Percentiles rank a stretch among this genome's conserved stretches.
Evolutionary conservation across 352 stramenopile genomes (phyloP).

Genomic region (Globisporangium paddicum): DNA sequence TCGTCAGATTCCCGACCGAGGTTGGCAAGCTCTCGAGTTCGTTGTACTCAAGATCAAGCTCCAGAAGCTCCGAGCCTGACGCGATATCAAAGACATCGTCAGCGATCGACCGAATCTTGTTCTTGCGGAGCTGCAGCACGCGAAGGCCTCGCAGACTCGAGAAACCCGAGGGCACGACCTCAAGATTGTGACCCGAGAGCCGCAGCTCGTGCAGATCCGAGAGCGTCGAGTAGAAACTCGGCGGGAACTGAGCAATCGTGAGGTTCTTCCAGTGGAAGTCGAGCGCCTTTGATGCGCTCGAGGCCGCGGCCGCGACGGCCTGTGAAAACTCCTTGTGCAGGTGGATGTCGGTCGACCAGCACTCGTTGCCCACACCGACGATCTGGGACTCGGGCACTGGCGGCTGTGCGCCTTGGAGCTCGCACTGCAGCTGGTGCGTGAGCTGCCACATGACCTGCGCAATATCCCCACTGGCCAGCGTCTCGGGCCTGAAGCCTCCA

Average conservation of each 20-base stretch:
- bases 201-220: conserved; percentile 41
- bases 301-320: conserved; percentile 27
- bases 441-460: conserved; percentile 50
- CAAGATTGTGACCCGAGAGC: conserved; percentile 54
- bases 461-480: conserved; percentile 38
- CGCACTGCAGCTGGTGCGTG: conserved; percentile 40
- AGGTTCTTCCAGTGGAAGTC: conserved; percentile 76
- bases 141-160: conserved; percentile 31
- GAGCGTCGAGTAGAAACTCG: conserved; percentile 42
- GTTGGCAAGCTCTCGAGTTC: conserved; percentile 30
- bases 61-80: conserved; percentile 26
- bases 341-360: conserved; percentile 69
- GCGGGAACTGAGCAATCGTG: conserved; percentile 32
- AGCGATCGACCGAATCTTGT: conserved; percentile 40
- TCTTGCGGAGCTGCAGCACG: conserved; percentile 60
- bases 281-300: conserved; percentile 20
- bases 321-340: conserved; percentile 49
- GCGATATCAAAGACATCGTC: conserved; percentile 31
- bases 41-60: conserved; percentile 72
- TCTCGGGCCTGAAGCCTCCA: conserved; percentile 33
- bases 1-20: conserved; percentile 34
- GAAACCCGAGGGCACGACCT: conserved; percentile 34
- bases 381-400: conserved; percentile 28
- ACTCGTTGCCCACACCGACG: conserved; percentile 46
- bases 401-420: conserved; percentile 26